Conservation (phyloP, 164 flowering plant species). For the Platanus orientalis region DNA sequence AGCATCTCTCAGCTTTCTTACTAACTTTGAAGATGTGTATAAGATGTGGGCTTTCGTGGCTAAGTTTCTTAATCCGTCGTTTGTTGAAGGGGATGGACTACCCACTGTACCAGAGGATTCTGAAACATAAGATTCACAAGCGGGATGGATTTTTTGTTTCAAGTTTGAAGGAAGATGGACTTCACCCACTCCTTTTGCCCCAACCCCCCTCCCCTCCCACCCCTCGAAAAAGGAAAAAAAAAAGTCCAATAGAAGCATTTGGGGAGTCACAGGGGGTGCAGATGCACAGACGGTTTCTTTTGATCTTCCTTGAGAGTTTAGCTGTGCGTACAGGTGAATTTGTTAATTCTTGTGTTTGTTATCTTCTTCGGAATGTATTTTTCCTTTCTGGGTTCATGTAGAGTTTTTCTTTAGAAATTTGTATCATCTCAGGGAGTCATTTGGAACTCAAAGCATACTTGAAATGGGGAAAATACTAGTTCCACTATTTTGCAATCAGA, state of each 20-base stretch:
- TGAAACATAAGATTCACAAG: slow-evolving; percentile 28
- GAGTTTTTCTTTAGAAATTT: slow-evolving; percentile 34
- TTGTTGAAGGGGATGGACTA: slow-evolving; percentile 35
- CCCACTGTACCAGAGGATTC: slow-evolving; percentile 46
- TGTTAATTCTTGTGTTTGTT: slow-evolving; percentile 39
- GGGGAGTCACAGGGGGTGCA: slow-evolving; percentile 14
- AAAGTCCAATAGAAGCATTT: too few relatives aligned
- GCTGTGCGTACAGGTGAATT: slow-evolving; percentile 23
- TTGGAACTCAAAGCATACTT: slow-evolving; percentile 18
- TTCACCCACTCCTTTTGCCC: slow-evolving; percentile 17
- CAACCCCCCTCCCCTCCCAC: too few relatives aligned
- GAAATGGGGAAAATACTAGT: slow-evolving; percentile 8
- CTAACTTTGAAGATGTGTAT: slow-evolving; percentile 62
- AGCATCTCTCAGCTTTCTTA: slow-evolving; percentile 58
- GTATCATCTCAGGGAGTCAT: slow-evolving; percentile 24
- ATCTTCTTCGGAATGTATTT: slow-evolving; percentile 28
- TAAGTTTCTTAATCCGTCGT: slow-evolving; percentile 54
- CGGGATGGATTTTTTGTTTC: slow-evolving; percentile 4
- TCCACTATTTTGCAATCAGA: slow-evolving; percentile 15
- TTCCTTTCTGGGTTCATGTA: slow-evolving; percentile 25
- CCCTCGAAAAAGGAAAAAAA: too few relatives aligned
- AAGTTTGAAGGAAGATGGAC: slow-evolving; percentile 15
- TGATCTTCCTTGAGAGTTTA: slow-evolving; percentile 19
- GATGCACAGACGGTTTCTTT: slow-evolving; percentile 21
- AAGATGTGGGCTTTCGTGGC: slow-evolving; percentile 66